These are phyloP conservation scores for Hansenula lynferdii DNA, from an alignment of 1,139 yeast species.

Conservation along the genomic window DNA sequence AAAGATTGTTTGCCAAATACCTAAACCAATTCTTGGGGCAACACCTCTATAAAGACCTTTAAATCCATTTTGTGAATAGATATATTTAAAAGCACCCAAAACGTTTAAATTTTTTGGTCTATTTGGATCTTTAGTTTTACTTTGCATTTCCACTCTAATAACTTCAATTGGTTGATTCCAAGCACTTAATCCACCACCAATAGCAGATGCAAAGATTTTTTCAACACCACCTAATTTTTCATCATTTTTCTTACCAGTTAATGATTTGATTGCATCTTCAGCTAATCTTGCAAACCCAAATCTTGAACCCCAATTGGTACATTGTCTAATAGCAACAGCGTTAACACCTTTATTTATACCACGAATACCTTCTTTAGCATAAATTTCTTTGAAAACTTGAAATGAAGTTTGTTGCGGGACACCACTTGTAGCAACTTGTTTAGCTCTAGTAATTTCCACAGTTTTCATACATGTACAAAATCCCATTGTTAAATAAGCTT, in stretches of 20 bases:
- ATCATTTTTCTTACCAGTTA: conserved; percentile 54
- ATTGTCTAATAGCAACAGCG: conserved; percentile 98
- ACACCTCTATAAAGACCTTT: conserved; percentile 96
- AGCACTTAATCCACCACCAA: conserved; percentile 97
- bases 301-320: conserved; percentile 99
- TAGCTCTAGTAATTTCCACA: conserved; percentile 89
- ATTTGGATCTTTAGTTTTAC: conserved; percentile 86
- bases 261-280: conserved; percentile 71
- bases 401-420: conserved; percentile 69
- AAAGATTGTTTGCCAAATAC: conserved; percentile 97
- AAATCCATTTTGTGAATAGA: conserved; percentile 76
- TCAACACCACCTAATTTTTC: conserved; percentile 69
- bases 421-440: conserved; percentile 72
- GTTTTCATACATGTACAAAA: conserved; percentile 98
- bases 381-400: conserved; percentile 83
- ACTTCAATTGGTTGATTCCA: conserved; percentile 99
- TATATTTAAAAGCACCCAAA: conserved; percentile 72
- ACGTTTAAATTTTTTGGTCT: conserved; percentile 92
- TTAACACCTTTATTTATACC: conserved; percentile 98
- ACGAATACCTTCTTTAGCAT: conserved; percentile 76
- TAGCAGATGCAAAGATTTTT: conserved; percentile 78
- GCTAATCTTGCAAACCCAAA: conserved; percentile 91
- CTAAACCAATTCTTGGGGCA: conserved; percentile 92
- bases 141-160: conserved; percentile 96
- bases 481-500: conserved; percentile 92